A percentile compares a stretch with the other conserved stretches of the same genome.
Conservation (phyloP, 768 basidiomycete genomes). For the Lactarius evosmus region DNA sequence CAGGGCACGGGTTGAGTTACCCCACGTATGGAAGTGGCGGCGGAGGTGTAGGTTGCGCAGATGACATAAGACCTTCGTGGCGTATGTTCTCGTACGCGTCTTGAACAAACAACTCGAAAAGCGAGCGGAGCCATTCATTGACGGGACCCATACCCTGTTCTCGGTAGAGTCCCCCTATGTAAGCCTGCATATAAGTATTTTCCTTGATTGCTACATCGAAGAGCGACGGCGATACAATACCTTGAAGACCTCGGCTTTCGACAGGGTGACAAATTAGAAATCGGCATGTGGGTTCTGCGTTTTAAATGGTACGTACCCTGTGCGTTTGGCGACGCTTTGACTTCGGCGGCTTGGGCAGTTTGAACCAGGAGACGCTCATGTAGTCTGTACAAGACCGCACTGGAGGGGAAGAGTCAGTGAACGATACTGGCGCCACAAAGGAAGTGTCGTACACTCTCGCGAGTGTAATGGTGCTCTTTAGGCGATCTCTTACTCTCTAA, state of each 20-base stretch:
- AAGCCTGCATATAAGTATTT: constrained; percentile 14
- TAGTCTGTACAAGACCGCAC: constrained; percentile 14
- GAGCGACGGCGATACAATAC: neutral
- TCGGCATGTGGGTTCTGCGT: neutral
- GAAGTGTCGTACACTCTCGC: constrained; percentile 3
- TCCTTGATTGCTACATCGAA: neutral
- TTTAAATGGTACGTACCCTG: constrained; percentile 10
- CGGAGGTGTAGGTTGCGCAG: neutral
- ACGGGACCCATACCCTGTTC: constrained; percentile 15
- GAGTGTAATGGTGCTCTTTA: constrained; percentile 9
- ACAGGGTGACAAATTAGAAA: neutral
- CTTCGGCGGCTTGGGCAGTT: constrained; percentile 8
- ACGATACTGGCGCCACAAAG: neutral
- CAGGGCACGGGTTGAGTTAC: too few relatives aligned
- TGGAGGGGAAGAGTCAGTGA: constrained; percentile 6
- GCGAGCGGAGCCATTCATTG: constrained; percentile 4
- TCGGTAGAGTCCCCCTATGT: constrained; percentile 14
- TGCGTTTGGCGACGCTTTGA: constrained; percentile 9
- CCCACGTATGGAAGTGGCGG: neutral
- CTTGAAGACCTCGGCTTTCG: constrained; percentile 21
- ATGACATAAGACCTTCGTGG: neutral
- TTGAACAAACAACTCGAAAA: neutral
- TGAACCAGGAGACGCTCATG: constrained; percentile 11
- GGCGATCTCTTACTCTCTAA: constrained; percentile 21
- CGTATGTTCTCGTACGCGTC: constrained; percentile 14